phyloP scores from a whole-genome alignment of 2,329 filamentous ascomycete genomes.

The Penicillium sp. region DNA sequence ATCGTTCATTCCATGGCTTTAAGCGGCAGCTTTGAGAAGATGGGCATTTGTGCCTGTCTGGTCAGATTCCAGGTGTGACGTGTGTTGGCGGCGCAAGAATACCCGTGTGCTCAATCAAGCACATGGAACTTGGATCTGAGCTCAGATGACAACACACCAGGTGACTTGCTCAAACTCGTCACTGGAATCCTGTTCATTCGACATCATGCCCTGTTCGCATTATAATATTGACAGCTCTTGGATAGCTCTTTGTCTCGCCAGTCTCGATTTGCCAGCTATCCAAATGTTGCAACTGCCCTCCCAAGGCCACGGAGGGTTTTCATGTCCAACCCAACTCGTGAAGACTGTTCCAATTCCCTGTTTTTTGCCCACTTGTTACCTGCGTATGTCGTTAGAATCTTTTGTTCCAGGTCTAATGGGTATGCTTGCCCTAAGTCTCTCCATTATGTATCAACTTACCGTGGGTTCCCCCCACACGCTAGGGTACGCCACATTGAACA shows the following conservation, averaged over 20 bases:
- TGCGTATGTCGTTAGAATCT: background rate
- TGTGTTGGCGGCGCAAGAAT: background rate
- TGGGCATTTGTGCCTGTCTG: too few relatives aligned
- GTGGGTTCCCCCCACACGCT: background rate
- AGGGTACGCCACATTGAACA: background rate
- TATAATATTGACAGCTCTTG: background rate
- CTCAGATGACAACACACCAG: slow-evolving; percentile 1
- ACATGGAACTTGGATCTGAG: background rate
- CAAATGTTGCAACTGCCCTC: background rate
- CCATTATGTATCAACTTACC: background rate
- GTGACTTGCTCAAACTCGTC: background rate
- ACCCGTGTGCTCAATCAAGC: background rate
- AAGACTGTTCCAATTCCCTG: background rate
- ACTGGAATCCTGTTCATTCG: background rate
- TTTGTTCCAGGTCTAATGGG: background rate
- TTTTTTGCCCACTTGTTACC: background rate
- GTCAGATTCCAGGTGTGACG: background rate
- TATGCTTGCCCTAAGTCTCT: background rate
- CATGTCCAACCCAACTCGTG: background rate
- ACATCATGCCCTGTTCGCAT: background rate
- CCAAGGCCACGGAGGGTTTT: background rate
- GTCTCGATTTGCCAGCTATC: background rate
- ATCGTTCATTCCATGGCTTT: background rate
- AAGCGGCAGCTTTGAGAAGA: background rate
- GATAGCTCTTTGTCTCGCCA: background rate